These are phyloP conservation scores for Zopfochytrium polystomum DNA, from an alignment of 371 early-diverging fungal genomes.

Conservation along the genomic window DNA sequence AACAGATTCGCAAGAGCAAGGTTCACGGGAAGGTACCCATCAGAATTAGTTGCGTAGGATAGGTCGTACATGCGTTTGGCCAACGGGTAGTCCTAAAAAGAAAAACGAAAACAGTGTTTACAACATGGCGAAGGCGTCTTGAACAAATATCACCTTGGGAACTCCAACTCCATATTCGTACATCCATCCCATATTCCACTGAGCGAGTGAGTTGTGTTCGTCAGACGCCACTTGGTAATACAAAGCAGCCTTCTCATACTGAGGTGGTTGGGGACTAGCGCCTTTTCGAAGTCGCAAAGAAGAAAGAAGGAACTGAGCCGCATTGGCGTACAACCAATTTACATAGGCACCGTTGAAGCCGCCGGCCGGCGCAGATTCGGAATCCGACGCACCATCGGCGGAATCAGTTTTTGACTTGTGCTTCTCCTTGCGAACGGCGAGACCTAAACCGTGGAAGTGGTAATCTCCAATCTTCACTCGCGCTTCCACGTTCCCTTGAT, in stretches of 20 bases:
- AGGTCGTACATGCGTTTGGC: slow-evolving; percentile 90
- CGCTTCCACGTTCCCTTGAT: slow-evolving; percentile 85
- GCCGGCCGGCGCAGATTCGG: not conserved
- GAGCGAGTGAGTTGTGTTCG: slow-evolving; percentile 76
- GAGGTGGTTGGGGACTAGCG: slow-evolving; percentile 30
- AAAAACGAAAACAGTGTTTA: not conserved
- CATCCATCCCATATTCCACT: slow-evolving; percentile 97
- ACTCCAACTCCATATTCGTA: slow-evolving; percentile 94
- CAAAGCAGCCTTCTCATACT: slow-evolving; percentile 74
- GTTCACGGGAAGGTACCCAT: slow-evolving; percentile 78
- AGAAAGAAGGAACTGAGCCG: not conserved
- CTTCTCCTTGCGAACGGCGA: slow-evolving; percentile 18
- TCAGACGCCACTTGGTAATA: slow-evolving; percentile 90
- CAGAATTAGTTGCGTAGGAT: slow-evolving; percentile 69
- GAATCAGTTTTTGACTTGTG: not conserved
- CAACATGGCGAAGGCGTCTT: not conserved
- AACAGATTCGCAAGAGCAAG: slow-evolving; percentile 71
- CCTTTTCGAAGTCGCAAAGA: slow-evolving; percentile 3
- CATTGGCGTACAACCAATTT: not conserved
- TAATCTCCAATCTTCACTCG: slow-evolving; percentile 92
- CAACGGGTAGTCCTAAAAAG: slow-evolving; percentile 75
- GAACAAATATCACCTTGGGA: slow-evolving; percentile 48
- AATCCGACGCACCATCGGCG: slow-evolving; percentile 5
- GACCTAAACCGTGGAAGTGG: slow-evolving; percentile 85
- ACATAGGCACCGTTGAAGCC: not conserved